Evolutionary conservation across 1,139 yeast genomes (phyloP).

Genomic region (Blastobotrys indianensis): DNA sequence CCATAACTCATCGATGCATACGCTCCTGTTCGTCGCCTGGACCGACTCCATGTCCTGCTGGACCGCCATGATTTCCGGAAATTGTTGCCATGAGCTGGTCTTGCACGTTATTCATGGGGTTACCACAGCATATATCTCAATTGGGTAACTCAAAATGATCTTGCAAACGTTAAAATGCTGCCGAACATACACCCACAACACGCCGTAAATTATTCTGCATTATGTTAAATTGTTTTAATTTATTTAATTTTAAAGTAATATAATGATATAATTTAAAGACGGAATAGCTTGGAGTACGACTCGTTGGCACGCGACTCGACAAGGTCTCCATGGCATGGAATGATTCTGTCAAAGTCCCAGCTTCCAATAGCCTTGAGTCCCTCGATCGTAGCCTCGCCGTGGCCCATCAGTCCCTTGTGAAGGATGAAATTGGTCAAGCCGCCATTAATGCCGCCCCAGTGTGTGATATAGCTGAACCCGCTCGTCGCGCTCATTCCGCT

Average conservation of each 20-base stretch:
- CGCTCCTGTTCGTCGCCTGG: too few relatives aligned
- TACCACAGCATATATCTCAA: too few relatives aligned
- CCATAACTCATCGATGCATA: too few relatives aligned
- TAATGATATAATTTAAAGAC: conserved; percentile 1
- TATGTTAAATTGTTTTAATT: neutral
- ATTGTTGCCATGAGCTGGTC: too few relatives aligned
- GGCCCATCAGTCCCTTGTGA: neutral
- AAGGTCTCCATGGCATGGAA: conserved; percentile 56
- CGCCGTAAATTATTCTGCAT: too few relatives aligned
- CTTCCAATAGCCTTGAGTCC: conserved; percentile 36
- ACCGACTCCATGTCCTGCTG: too few relatives aligned
- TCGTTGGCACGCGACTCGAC: conserved; percentile 42
- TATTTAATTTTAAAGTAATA: too few relatives aligned
- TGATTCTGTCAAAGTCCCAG: conserved; percentile 47
- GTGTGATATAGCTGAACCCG: conserved; percentile 39
- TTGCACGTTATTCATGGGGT: too few relatives aligned
- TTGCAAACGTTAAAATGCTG: too few relatives aligned
- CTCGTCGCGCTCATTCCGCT: conserved; percentile 40
- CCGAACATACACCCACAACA: too few relatives aligned
- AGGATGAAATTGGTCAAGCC: conserved; percentile 31
- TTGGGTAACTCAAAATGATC: too few relatives aligned
- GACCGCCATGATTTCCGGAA: too few relatives aligned
- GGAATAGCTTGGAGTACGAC: conserved; percentile 18
- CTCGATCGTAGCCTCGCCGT: conserved; percentile 14
- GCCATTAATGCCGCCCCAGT: conserved; percentile 40